These are phyloP conservation scores for Phytophthora cactorum DNA, from an alignment of 352 stramenopile genomes.

Conservation along the genomic window DNA sequence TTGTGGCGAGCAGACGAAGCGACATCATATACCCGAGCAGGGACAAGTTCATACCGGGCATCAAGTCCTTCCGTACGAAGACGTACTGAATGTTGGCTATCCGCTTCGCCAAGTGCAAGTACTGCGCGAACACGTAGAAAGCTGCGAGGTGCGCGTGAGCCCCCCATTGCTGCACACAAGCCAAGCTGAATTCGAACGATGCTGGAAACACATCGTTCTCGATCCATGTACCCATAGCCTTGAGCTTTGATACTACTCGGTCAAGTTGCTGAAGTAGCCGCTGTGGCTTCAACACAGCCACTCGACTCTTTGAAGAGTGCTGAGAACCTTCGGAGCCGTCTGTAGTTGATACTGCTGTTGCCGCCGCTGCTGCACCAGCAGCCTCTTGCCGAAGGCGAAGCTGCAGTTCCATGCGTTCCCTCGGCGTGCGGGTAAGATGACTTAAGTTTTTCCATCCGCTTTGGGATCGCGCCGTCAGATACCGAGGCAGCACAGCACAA, in stretches of 20 bases:
- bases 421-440: constrained; percentile 67
- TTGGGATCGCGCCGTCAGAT: constrained; percentile 68
- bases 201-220: constrained; percentile 58
- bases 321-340: constrained; percentile 8
- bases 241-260: constrained; percentile 49
- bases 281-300: constrained; percentile 19
- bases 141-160: constrained; percentile 63
- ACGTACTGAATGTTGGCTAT: constrained; percentile 77
- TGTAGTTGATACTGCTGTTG: constrained; percentile 1
- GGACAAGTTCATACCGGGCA: constrained; percentile 66
- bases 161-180: constrained; percentile 55
- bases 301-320: background rate
- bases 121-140: constrained; percentile 83
- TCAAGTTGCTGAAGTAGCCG: constrained; percentile 50
- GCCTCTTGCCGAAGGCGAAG: constrained; percentile 52
- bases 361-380: constrained; percentile 10
- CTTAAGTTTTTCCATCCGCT: constrained; percentile 74
- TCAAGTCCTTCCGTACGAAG: constrained; percentile 72
- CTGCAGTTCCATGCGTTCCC: constrained; percentile 84
- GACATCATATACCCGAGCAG: constrained; percentile 85
- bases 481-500: constrained; percentile 58
- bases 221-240: constrained; percentile 38
- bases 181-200: constrained; percentile 66
- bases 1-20: constrained; percentile 60
- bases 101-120: constrained; percentile 76